Percentiles rank a stretch among this genome's conserved stretches.
These are phyloP conservation scores for Isabelozyma gotoi DNA, from an alignment of 805 yeast genomes.

Conservation along the genomic window DNA sequence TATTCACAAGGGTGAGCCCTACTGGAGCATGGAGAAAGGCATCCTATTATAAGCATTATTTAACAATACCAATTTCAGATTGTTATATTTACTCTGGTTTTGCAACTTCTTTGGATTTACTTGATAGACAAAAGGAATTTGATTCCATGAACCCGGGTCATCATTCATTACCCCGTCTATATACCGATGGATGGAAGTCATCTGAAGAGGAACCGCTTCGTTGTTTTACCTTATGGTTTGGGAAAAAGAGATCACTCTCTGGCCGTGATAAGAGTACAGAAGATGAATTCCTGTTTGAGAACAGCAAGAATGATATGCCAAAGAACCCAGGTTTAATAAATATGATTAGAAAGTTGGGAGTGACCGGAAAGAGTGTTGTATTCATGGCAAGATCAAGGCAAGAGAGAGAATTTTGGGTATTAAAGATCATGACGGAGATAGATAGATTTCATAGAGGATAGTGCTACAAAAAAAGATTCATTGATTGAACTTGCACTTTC, in stretches of 20 bases:
- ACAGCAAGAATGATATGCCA: slow-evolving; percentile 9
- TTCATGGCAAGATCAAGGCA: slow-evolving; percentile 81
- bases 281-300: slow-evolving; percentile 1
- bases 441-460: too few species aligned
- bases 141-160: slow-evolving; percentile 54
- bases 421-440: slow-evolving; percentile 41
- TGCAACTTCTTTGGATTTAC: slow-evolving; percentile 55
- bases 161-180: slow-evolving; percentile 65
- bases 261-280: slow-evolving; percentile 9
- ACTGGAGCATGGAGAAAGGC: slow-evolving; percentile 48
- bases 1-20: slow-evolving; percentile 44
- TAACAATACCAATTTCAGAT: slow-evolving; percentile 60
- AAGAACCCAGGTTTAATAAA: slow-evolving; percentile 45
- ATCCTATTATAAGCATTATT: slow-evolving; percentile 49
- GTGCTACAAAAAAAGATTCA: too few species aligned
- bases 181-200: slow-evolving; percentile 82
- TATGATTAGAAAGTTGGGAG: slow-evolving; percentile 56
- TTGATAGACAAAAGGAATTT: slow-evolving; percentile 44
- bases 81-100: slow-evolving; percentile 79
- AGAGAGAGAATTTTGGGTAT: slow-evolving; percentile 84
- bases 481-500: too few species aligned
- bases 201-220: slow-evolving; percentile 73
- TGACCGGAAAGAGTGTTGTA: slow-evolving; percentile 65
- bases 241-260: slow-evolving; percentile 53
- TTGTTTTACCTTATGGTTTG: slow-evolving; percentile 85